Percentiles rank a stretch among this genome's conserved stretches.
Conservation (phyloP, 2,329 filamentous ascomycete species). For the Nothophaeocryptopus gaeumannii region DNA sequence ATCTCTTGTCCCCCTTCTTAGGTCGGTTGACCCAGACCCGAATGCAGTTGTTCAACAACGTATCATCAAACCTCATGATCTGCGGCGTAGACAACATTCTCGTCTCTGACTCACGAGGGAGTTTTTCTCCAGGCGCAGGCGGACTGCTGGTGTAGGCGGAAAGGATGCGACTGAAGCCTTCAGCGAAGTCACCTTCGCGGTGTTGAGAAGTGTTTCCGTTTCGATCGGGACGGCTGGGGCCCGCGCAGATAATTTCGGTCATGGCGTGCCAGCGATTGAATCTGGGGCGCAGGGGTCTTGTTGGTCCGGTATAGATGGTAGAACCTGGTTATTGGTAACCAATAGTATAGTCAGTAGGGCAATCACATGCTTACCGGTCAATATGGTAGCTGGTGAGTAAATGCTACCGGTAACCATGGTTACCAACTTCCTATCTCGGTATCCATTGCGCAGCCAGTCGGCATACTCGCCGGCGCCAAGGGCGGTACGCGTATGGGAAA, state of each 20-base stretch:
- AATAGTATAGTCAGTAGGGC: no score
- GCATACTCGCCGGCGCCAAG: no score
- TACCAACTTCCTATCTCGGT: no score
- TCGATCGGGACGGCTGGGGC: not conserved
- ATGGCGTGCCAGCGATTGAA: not conserved
- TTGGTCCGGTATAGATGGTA: no score
- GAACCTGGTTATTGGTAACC: no score
- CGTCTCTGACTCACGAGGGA: no score
- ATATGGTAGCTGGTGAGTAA: no score
- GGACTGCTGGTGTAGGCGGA: not conserved
- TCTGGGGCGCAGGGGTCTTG: no score
- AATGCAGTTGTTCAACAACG: constrained; percentile 1
- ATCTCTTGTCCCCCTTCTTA: not conserved
- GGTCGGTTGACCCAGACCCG: constrained; percentile 8
- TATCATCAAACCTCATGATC: constrained; percentile 2
- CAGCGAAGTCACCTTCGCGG: constrained; percentile 3
- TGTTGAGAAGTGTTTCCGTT: not conserved
- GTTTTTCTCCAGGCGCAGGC: not conserved
- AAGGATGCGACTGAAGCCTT: constrained; percentile 2
- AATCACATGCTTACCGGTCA: no score
- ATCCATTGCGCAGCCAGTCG: no score
- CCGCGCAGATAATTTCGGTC: constrained; percentile 5
- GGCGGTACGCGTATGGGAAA: no score
- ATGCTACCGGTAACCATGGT: no score
- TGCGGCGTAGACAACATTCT: constrained; percentile 5